Base-by-base conservation (phyloP, 768 basidiomycete species). In the Calocera cornea region DNA sequence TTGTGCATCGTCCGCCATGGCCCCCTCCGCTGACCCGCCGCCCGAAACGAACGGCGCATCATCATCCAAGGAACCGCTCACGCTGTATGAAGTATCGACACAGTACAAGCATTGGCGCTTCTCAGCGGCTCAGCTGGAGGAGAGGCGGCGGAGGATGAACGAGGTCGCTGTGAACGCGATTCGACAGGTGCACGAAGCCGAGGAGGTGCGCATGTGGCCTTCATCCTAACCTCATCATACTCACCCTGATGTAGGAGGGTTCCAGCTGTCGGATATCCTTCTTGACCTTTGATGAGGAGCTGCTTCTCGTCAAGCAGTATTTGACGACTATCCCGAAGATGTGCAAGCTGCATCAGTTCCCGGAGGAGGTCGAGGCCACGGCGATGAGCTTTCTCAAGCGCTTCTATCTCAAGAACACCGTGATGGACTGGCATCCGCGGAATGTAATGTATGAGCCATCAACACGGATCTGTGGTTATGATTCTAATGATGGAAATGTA, bases 401-500 rank as follows among this genome's bases (percentile, higher is more conserved):
- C 2, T 99, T 99, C 77, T 99, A 98, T 75, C 83, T 98, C 66
- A 89, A 89, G 78, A 98, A 98, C 74, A 98, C 95, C 1, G 92
- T 94, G 65, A 97, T 98, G 94, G 97, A 98, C 75, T 97, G 92
- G 88, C 97, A 98, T 79, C 97, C 97, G 0, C 95, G 95, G 78
- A 94, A 92, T 73, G 92, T 99, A 73, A 99, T 99, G 97, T 97
- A 73, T 64, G 87, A 77, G 10, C 14, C n/a, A 41, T 38, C 65
- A 36, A 19, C 33, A 40, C 16, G 40, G 63, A 29, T 10, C 66
- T 68, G 60, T 67, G 27, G 70, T 14, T 63, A 24, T 68, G 31
- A 60, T 60, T 67, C 12, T 71, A 22, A 24, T 66, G 33, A 8
- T 36, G 27, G n/a, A n/a, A n/a, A 34, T 49, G 24, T 71, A 99